These are phyloP conservation scores for Calonectria ilicicola DNA, from an alignment of 2,329 filamentous ascomycete genomes.

Conservation along the genomic window DNA sequence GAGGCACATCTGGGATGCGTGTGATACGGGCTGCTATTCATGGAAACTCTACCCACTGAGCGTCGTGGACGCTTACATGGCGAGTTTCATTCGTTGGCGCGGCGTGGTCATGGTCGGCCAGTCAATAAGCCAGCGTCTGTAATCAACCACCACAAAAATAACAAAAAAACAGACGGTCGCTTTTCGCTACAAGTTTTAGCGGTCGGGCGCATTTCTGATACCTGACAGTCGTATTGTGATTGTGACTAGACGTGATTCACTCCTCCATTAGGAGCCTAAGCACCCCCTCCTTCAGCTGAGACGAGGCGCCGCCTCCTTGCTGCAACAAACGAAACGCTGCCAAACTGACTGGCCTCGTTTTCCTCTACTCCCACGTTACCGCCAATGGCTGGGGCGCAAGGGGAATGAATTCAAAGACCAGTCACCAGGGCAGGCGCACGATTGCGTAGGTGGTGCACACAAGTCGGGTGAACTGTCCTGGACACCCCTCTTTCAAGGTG, in stretches of 20 bases:
- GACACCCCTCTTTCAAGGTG: background rate
- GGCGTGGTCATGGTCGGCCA: background rate
- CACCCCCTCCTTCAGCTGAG: background rate
- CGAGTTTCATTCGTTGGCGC: slow-evolving; percentile 6
- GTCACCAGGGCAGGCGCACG: background rate
- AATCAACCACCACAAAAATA: background rate
- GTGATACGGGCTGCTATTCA: slow-evolving; percentile 3
- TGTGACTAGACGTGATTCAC: background rate
- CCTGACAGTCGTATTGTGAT: slow-evolving; percentile 5
- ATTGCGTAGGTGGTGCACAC: slow-evolving; percentile 8
- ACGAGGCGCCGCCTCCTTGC: background rate
- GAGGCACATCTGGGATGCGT: background rate
- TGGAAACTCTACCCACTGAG: background rate
- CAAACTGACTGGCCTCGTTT: background rate
- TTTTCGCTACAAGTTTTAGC: background rate
- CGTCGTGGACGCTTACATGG: background rate
- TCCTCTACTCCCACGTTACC: background rate
- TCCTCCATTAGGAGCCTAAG: background rate
- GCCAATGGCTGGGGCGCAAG: background rate
- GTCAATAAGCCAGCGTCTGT: background rate
- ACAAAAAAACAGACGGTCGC: background rate
- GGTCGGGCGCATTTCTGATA: slow-evolving; percentile 12
- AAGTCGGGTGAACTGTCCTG: background rate
- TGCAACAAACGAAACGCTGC: background rate
- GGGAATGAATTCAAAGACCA: background rate